These are phyloP conservation scores for Oryza punctata DNA, from an alignment of 176 grass and related monocot genomes.

Conservation along the genomic window DNA sequence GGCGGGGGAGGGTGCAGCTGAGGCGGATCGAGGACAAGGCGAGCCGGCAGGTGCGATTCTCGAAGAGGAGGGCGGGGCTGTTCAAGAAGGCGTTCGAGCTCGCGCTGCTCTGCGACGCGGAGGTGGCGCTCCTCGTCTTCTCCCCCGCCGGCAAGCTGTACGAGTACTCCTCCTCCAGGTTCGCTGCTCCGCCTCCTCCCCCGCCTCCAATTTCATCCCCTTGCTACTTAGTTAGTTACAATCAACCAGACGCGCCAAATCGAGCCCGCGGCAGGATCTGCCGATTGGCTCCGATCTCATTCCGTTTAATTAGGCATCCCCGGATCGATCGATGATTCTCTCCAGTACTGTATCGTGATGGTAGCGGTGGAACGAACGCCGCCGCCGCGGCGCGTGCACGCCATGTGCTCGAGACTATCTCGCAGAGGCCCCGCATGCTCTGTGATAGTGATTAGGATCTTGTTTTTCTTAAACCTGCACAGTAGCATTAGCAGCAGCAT, in stretches of 20 bases:
- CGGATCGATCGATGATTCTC: neutral
- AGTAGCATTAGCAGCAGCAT: neutral
- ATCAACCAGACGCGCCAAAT: neutral
- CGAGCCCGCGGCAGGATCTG: neutral
- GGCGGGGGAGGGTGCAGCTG: slow-evolving; percentile 60
- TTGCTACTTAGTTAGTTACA: too few relatives aligned
- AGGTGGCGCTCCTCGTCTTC: slow-evolving; percentile 72
- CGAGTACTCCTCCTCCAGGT: slow-evolving; percentile 72
- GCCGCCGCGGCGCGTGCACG: slow-evolving; percentile 1
- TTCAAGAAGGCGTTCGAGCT: slow-evolving; percentile 89
- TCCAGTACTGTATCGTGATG: neutral
- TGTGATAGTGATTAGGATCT: too few relatives aligned
- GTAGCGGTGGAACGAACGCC: neutral
- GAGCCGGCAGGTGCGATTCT: slow-evolving; percentile 83
- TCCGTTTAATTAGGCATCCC: neutral
- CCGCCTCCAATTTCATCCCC: neutral
- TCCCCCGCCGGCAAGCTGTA: slow-evolving; percentile 71
- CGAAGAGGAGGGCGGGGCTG: slow-evolving; percentile 69
- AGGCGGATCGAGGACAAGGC: slow-evolving; percentile 82
- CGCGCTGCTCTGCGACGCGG: slow-evolving; percentile 71
- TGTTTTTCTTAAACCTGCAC: too few relatives aligned
- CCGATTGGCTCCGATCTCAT: slow-evolving; percentile 14
- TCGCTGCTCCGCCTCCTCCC: neutral
- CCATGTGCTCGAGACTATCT: slow-evolving; percentile 44
- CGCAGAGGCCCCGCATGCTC: neutral